phyloP scores from a whole-genome alignment of 148 eudicot species.

The Vaccinium corymbosum region DNA sequence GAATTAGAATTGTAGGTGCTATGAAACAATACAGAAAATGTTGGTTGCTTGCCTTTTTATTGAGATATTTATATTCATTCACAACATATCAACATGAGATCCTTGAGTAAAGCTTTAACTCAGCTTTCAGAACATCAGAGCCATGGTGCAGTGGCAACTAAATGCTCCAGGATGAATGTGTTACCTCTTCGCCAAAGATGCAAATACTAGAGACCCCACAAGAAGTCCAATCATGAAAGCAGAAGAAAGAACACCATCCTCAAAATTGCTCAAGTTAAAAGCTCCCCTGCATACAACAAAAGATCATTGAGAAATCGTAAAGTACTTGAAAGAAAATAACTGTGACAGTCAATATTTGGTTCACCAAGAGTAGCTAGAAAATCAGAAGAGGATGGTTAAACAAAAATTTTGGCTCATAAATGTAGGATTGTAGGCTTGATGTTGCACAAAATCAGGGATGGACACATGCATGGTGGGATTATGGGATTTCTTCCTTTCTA shows the following conservation, averaged over 20 bases:
- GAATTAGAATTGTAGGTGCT: neutral
- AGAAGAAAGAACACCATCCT: conserved; percentile 94
- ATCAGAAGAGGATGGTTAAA: neutral
- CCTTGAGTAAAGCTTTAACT: neutral
- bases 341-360: neutral
- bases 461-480: neutral
- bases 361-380: neutral
- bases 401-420: neutral
- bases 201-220: conserved; percentile 85
- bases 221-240: conserved; percentile 99
- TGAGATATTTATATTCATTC: neutral
- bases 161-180: neutral
- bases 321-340: neutral
- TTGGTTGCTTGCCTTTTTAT: neutral
- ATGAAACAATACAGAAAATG: neutral
- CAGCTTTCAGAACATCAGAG: conserved; percentile 1
- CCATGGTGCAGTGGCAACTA: conserved; percentile 2
- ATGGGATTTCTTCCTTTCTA: neutral
- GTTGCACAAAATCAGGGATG: conserved; percentile 2
- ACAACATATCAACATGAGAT: no score
- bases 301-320: neutral
- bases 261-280: conserved; percentile 72
- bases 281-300: conserved; percentile 55
- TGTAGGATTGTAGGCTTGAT: neutral
- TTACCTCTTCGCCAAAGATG: conserved; percentile 78